phyloP scores from a whole-genome alignment of 306 rosid species.

The Lablab purpureus region DNA sequence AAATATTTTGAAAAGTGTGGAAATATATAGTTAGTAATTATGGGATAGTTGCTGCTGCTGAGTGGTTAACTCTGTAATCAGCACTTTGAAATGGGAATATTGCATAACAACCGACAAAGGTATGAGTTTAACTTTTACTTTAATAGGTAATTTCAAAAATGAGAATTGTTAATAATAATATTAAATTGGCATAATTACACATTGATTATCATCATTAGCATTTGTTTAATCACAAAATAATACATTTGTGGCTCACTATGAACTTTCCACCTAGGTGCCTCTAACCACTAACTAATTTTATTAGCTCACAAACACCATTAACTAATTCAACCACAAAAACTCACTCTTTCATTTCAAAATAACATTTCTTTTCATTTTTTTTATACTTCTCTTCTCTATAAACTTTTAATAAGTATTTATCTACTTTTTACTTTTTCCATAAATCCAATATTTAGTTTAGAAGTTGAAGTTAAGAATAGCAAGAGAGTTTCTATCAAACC shows the following conservation, averaged over 20 bases:
- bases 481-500: too few species aligned
- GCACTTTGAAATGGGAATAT: background rate
- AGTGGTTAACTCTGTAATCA: background rate
- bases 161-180: background rate
- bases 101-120: slow-evolving; percentile 30
- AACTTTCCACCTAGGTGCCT: slow-evolving; percentile 36
- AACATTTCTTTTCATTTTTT: too few species aligned
- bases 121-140: slow-evolving; percentile 25
- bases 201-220: background rate
- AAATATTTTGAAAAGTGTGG: too few species aligned
- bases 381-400: too few species aligned
- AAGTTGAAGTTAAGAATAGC: too few species aligned
- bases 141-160: slow-evolving; percentile 26
- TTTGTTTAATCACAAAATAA: slow-evolving; percentile 10
- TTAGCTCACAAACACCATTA: slow-evolving; percentile 42
- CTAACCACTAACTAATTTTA: slow-evolving; percentile 11
- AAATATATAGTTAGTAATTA: too few species aligned
- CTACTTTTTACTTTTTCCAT: too few species aligned
- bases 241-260: background rate
- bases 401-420: too few species aligned
- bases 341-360: background rate
- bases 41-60: too few species aligned
- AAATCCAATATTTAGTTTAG: too few species aligned
- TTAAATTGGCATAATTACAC: background rate
- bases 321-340: slow-evolving; percentile 18